phyloP scores from a whole-genome alignment of 768 basidiomycete genomes.

The Tephrocybe rancida region DNA sequence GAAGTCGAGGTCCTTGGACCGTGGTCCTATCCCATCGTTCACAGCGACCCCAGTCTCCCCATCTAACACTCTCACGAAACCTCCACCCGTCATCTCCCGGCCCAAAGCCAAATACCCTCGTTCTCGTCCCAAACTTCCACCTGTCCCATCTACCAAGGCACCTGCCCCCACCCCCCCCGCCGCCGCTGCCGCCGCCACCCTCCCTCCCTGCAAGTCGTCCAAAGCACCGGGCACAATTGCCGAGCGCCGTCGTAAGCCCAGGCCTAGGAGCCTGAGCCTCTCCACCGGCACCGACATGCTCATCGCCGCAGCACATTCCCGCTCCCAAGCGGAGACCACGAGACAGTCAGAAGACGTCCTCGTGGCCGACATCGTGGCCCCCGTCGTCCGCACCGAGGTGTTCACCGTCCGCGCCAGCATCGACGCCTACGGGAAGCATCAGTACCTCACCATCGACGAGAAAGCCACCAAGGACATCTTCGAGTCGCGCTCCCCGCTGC shows the following conservation, averaged over 20 bases:
- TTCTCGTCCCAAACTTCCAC: neutral
- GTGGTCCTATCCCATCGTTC: neutral
- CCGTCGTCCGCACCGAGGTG: neutral
- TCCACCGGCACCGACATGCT: conserved; percentile 14
- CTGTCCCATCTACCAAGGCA: neutral
- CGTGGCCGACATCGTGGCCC: neutral
- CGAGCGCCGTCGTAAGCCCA: conserved; percentile 14
- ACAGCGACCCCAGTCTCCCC: neutral
- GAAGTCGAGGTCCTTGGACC: neutral
- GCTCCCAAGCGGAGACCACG: neutral
- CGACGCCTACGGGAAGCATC: neutral
- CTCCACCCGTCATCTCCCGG: conserved; percentile 9
- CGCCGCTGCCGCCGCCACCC: neutral
- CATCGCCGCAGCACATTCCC: neutral
- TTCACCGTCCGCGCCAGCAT: neutral
- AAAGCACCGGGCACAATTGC: conserved; percentile 1
- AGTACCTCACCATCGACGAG: neutral
- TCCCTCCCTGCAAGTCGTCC: neutral
- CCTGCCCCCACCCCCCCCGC: neutral
- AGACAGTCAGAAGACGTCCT: neutral
- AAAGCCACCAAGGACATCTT: conserved; percentile 15
- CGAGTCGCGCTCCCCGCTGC: conserved; percentile 11
- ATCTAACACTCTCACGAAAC: neutral
- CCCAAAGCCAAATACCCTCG: conserved; percentile 3
- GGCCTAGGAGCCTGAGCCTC: conserved; percentile 21